phyloP scores from a whole-genome alignment of 306 rosid genomes.

The Elaeagnus macrophylla region DNA sequence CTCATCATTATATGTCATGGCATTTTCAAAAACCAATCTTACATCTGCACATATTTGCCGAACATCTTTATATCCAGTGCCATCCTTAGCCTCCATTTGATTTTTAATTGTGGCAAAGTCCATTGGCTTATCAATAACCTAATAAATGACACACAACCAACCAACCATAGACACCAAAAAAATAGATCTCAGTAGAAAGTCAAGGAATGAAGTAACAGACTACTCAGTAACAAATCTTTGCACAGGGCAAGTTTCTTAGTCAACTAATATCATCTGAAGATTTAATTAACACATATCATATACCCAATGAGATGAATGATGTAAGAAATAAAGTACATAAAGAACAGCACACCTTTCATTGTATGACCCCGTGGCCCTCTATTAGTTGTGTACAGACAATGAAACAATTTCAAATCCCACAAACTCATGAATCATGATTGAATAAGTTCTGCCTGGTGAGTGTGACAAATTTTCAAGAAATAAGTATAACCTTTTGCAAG shows the following conservation, averaged over 20 bases:
- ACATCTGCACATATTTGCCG: conserved; percentile 72
- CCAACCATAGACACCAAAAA: conserved; percentile 16
- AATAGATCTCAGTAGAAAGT: conserved; percentile 3
- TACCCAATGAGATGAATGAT: too few species aligned
- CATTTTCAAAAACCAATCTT: conserved; percentile 75
- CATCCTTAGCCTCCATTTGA: conserved; percentile 84
- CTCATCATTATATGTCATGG: conserved; percentile 82
- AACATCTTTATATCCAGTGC: conserved; percentile 77
- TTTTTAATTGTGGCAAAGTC: conserved; percentile 82
- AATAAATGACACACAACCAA: conserved; percentile 18
- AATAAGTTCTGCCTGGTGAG: too few species aligned
- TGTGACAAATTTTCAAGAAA: too few species aligned
- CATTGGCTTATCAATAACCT: conserved; percentile 98
- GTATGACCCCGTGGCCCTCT: too few species aligned
- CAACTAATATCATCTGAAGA: background rate
- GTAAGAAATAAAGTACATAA: too few species aligned
- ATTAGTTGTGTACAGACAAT: too few species aligned
- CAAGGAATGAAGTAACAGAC: background rate
- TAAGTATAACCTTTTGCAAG: background rate
- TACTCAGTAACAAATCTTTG: background rate
- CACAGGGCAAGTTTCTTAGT: background rate
- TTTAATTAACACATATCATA: background rate
- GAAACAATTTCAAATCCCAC: too few species aligned
- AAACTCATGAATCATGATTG: too few species aligned
- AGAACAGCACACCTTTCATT: too few species aligned